Evolutionary conservation across 2,329 filamentous ascomycete species (phyloP).

Genomic region (Cladorrhinum sp.): DNA sequence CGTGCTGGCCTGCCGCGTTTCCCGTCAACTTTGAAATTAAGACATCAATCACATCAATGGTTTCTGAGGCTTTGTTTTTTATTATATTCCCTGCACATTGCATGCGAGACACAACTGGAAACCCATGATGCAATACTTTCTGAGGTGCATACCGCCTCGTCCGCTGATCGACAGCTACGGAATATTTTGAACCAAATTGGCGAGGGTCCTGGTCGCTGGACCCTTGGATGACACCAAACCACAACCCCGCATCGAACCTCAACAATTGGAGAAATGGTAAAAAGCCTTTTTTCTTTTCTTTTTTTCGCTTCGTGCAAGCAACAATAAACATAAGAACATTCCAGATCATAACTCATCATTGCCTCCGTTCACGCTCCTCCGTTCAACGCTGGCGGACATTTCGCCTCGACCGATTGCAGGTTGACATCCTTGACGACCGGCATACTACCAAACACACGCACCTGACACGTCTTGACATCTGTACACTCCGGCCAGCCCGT

Average conservation of each 20-base stretch:
- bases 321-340: not conserved
- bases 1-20: too few species aligned
- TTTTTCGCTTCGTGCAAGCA: too few species aligned
- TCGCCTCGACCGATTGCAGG: not conserved
- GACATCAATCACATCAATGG: too few species aligned
- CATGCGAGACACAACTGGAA: too few species aligned
- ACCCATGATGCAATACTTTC: too few species aligned
- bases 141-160: not conserved
- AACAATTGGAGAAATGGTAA: not conserved
- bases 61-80: too few species aligned
- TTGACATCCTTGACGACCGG: not conserved
- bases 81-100: too few species aligned
- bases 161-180: not conserved
- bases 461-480: not conserved
- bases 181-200: not conserved
- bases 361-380: not conserved
- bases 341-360: not conserved
- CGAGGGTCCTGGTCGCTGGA: not conserved
- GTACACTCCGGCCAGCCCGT: not conserved
- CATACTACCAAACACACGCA: not conserved
- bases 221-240: too few species aligned
- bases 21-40: too few species aligned
- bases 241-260: too few species aligned
- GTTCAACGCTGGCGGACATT: not conserved
- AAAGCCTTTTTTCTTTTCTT: not conserved